Evolutionary conservation across 2,329 filamentous ascomycete genomes (phyloP).

Genomic region (Erysiphe neolycopersici): DNA sequence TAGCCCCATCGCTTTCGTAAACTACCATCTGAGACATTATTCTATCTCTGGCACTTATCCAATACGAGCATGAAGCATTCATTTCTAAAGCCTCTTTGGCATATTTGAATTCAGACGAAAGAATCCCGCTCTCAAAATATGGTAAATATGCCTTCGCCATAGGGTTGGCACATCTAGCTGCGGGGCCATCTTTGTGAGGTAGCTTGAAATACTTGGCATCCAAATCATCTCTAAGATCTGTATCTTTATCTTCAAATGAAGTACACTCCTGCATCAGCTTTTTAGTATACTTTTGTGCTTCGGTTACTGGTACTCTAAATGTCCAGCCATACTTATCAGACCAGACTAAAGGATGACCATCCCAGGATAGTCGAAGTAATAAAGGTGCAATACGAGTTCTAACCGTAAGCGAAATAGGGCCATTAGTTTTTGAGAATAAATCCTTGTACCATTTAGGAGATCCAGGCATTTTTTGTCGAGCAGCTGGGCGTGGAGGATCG

Average conservation of each 20-base stretch:
- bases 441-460: constrained; percentile 95
- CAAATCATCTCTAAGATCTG: constrained; percentile 35
- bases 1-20: constrained; percentile 37
- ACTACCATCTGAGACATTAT: constrained; percentile 94
- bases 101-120: constrained; percentile 69
- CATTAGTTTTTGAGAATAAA: constrained; percentile 42
- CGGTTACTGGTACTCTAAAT: constrained; percentile 42
- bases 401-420: constrained; percentile 53
- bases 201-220: constrained; percentile 62
- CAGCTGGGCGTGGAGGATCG: constrained; percentile 50
- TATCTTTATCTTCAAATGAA: constrained; percentile 48
- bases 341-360: constrained; percentile 74
- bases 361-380: constrained; percentile 64
- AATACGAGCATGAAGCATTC: constrained; percentile 97
- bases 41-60: constrained; percentile 84
- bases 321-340: constrained; percentile 85
- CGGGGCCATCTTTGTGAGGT: constrained; percentile 83
- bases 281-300: constrained; percentile 36
- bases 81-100: constrained; percentile 91
- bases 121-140: constrained; percentile 71
- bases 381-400: constrained; percentile 71
- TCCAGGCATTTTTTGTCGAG: constrained; percentile 75
- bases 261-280: constrained; percentile 51
- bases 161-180: constrained; percentile 59
- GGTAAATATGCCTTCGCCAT: constrained; percentile 73